These are phyloP conservation scores for Chaetomium cochliodes DNA, from an alignment of 495 filamentous ascomycete species.

Conservation along the genomic window DNA sequence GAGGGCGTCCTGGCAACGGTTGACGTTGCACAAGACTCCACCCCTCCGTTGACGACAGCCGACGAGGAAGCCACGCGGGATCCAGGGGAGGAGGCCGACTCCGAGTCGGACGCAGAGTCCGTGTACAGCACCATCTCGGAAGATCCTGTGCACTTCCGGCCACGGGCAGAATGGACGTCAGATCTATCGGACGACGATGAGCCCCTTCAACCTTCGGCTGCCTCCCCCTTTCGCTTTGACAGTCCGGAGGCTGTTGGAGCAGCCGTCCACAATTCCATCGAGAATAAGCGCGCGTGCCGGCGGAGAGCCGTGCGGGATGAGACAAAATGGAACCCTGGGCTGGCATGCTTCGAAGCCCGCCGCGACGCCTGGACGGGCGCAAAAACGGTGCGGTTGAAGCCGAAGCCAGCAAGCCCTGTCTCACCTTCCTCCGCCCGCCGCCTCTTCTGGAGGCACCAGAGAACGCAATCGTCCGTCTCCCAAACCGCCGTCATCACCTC, in stretches of 20 bases:
- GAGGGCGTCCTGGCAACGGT: not conserved
- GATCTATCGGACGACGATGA: conserved; percentile 47
- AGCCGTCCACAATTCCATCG: conserved; percentile 39
- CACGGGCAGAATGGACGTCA: conserved; percentile 49
- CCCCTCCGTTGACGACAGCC: conserved; percentile 10
- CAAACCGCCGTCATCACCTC: conserved; percentile 19
- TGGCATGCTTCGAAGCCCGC: conserved; percentile 69
- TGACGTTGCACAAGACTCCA: conserved; percentile 1
- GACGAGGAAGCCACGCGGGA: conserved; percentile 27
- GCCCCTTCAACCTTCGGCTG: conserved; percentile 16
- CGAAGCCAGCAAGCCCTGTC: conserved; percentile 30
- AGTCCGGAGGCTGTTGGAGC: conserved; percentile 59
- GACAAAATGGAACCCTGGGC: conserved; percentile 76
- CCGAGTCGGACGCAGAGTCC: conserved; percentile 45
- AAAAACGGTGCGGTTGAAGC: conserved; percentile 45
- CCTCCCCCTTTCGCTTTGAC: conserved; percentile 62
- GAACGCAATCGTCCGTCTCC: conserved; percentile 36
- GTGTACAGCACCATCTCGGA: conserved; percentile 50
- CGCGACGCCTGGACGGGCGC: conserved; percentile 90
- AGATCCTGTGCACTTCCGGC: conserved; percentile 42
- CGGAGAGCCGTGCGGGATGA: conserved; percentile 68
- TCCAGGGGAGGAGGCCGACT: conserved; percentile 36
- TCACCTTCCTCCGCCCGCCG: conserved; percentile 36
- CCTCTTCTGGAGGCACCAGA: conserved; percentile 35
- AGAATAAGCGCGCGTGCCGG: conserved; percentile 56